phyloP scores from a whole-genome alignment of 225 moss, liverwort and hornwort genomes.

The Marchantia paleacea region DNA sequence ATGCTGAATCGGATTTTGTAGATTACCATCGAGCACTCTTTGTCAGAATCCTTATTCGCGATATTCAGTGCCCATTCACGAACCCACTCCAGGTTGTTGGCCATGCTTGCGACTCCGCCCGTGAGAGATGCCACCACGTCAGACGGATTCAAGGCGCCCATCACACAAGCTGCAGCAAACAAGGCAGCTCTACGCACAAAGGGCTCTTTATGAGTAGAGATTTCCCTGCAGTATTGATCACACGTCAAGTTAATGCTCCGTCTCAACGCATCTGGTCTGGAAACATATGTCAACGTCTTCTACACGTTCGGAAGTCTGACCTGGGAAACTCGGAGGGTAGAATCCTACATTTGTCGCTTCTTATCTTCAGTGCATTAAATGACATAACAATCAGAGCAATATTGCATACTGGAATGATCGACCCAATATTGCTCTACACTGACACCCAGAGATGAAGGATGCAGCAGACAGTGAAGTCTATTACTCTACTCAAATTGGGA shows the following conservation, averaged over 20 bases:
- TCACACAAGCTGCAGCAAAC: slow-evolving; percentile 74
- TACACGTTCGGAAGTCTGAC: not conserved
- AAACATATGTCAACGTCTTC: not conserved
- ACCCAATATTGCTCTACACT: too few relatives aligned
- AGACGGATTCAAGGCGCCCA: slow-evolving; percentile 69
- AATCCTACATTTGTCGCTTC: not conserved
- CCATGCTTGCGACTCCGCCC: slow-evolving; percentile 50
- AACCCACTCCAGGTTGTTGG: slow-evolving; percentile 77
- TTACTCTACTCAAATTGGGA: too few relatives aligned
- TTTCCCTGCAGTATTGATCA: slow-evolving; percentile 42
- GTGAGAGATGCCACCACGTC: slow-evolving; percentile 63
- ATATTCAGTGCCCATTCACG: slow-evolving; percentile 89
- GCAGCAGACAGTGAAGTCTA: too few relatives aligned
- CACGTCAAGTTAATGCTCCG: not conserved
- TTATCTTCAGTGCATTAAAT: not conserved
- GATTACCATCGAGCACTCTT: slow-evolving; percentile 68
- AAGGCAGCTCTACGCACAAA: slow-evolving; percentile 85
- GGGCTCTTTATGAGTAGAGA: slow-evolving; percentile 73
- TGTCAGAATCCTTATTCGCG: slow-evolving; percentile 69
- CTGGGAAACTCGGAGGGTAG: too few relatives aligned
- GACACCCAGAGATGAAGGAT: too few relatives aligned
- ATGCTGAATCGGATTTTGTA: not conserved
- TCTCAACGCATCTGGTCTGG: not conserved
- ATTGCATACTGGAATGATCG: too few relatives aligned
- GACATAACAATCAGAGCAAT: too few relatives aligned